A percentile compares a stretch with the other conserved stretches of the same genome.
Conservation (phyloP, 2,329 filamentous ascomycete genomes). For the Penicillium hordei region DNA sequence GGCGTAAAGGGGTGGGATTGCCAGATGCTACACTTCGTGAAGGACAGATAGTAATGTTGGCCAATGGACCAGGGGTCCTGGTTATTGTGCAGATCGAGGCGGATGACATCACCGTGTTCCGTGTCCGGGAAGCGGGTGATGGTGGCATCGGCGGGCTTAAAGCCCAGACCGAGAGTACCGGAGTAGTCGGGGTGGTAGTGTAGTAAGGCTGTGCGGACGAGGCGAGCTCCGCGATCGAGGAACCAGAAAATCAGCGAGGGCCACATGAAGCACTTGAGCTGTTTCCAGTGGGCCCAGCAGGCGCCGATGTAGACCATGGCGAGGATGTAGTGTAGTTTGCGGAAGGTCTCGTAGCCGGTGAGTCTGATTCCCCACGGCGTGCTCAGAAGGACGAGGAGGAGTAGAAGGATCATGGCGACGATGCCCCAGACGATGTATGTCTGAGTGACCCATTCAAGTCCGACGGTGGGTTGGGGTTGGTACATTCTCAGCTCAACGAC, state of each 20-base stretch:
- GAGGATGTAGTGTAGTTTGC: slow-evolving; percentile 70
- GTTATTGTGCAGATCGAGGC: slow-evolving; percentile 64
- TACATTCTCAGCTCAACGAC: slow-evolving; percentile 67
- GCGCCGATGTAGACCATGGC: slow-evolving; percentile 73
- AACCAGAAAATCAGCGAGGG: slow-evolving; percentile 65
- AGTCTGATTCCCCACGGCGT: slow-evolving; percentile 59
- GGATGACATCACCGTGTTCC: slow-evolving; percentile 61
- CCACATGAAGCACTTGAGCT: slow-evolving; percentile 67
- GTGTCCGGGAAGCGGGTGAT: slow-evolving; percentile 56
- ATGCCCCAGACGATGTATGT: slow-evolving; percentile 72
- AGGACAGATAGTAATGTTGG: slow-evolving; percentile 71
- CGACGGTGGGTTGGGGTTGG: slow-evolving; percentile 66
- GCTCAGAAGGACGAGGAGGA: slow-evolving; percentile 61
- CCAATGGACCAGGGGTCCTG: slow-evolving; percentile 65
- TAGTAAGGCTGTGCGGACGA: slow-evolving; percentile 59
- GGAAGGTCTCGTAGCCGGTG: slow-evolving; percentile 76
- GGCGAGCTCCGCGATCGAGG: slow-evolving; percentile 61
- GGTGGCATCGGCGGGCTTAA: slow-evolving; percentile 41
- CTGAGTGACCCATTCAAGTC: slow-evolving; percentile 59
- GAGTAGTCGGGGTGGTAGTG: slow-evolving; percentile 45
- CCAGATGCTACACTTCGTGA: slow-evolving; percentile 66
- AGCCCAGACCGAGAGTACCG: slow-evolving; percentile 23
- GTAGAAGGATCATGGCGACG: slow-evolving; percentile 65
- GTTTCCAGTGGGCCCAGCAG: slow-evolving; percentile 72
- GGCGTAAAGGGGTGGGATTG: slow-evolving; percentile 72